Evolutionary conservation across 1,284 basidiomycete genomes (phyloP).

Genomic region (Termitomyces sp.): DNA sequence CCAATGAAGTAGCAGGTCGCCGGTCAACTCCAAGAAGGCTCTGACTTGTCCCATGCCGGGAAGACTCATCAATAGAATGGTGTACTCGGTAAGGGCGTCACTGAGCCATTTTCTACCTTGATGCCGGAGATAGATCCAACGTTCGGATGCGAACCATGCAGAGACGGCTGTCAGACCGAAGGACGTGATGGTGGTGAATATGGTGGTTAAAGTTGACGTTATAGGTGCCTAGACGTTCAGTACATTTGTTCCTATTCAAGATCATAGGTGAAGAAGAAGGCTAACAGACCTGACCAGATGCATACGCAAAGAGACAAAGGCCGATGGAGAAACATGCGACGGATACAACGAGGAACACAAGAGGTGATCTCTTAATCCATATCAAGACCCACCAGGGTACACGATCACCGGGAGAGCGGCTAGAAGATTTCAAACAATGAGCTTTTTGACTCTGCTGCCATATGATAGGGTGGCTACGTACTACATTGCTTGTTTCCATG

Average conservation of each 20-base stretch:
- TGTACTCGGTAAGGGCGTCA: slow-evolving; percentile 55
- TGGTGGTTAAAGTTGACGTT: slow-evolving; percentile 67
- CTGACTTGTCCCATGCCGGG: slow-evolving; percentile 30
- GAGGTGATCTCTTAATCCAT: slow-evolving; percentile 75
- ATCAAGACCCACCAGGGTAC: slow-evolving; percentile 80
- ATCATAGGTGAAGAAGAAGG: slow-evolving; percentile 6
- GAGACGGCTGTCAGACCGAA: slow-evolving; percentile 73
- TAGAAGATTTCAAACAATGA: slow-evolving; percentile 19
- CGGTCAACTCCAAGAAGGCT: slow-evolving; percentile 23
- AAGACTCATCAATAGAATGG: slow-evolving; percentile 37
- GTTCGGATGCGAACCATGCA: slow-evolving; percentile 72
- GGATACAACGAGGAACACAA: slow-evolving; percentile 68
- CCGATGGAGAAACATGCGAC: slow-evolving; percentile 70
- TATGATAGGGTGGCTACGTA: slow-evolving; percentile 32
- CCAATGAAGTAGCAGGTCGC: slow-evolving; percentile 19
- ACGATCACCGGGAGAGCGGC: slow-evolving; percentile 49
- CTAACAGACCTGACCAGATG: slow-evolving; percentile 49
- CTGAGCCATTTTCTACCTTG: slow-evolving; percentile 72
- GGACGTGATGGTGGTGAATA: slow-evolving; percentile 69
- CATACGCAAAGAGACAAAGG: slow-evolving; percentile 61
- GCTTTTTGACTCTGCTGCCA: slow-evolving; percentile 3
- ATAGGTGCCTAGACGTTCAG: slow-evolving; percentile 39
- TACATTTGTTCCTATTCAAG: background rate
- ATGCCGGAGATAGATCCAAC: slow-evolving; percentile 65
- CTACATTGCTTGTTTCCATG: slow-evolving; percentile 79